Evolutionary conservation across 257 asterid species (phyloP).

Genomic region (Prunella vulgaris): DNA sequence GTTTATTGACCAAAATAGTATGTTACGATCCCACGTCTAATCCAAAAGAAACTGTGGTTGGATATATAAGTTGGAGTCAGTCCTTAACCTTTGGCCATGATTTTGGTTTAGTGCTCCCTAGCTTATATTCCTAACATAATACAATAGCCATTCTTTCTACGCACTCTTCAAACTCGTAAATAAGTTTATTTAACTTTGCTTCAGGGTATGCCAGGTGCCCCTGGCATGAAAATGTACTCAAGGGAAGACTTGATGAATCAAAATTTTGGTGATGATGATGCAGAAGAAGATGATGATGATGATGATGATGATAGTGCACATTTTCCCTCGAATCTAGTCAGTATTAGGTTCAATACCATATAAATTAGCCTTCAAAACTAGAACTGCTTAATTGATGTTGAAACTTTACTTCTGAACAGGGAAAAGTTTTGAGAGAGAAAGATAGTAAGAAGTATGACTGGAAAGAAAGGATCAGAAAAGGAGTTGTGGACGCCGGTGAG

Average conservation of each 20-base stretch:
- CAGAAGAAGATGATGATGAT: slow-evolving; percentile 3
- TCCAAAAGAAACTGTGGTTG: no score
- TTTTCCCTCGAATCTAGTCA: not conserved
- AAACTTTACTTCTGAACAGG: not conserved
- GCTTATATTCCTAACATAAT: not conserved
- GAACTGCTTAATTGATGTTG: not conserved
- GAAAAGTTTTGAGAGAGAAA: slow-evolving; percentile 4
- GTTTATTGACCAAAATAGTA: not conserved
- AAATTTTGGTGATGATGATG: not conserved
- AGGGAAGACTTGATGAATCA: slow-evolving; percentile 13
- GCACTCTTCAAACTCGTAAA: not conserved
- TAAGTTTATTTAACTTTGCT: not conserved
- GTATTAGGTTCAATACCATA: not conserved
- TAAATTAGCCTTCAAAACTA: not conserved
- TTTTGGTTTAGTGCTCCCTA: no score
- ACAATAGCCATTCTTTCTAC: not conserved
- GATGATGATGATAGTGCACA: not conserved
- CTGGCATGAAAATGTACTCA: not conserved
- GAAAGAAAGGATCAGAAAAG: not conserved
- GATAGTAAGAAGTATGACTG: slow-evolving; percentile 1
- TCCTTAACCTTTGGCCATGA: no score
- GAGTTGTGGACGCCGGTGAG: not conserved
- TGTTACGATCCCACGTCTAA: no score
- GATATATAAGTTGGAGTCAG: no score
- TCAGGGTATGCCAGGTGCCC: slow-evolving; percentile 15